These are phyloP conservation scores for Mimosa pudica DNA, from an alignment of 306 rosid genomes.

Conservation along the genomic window DNA sequence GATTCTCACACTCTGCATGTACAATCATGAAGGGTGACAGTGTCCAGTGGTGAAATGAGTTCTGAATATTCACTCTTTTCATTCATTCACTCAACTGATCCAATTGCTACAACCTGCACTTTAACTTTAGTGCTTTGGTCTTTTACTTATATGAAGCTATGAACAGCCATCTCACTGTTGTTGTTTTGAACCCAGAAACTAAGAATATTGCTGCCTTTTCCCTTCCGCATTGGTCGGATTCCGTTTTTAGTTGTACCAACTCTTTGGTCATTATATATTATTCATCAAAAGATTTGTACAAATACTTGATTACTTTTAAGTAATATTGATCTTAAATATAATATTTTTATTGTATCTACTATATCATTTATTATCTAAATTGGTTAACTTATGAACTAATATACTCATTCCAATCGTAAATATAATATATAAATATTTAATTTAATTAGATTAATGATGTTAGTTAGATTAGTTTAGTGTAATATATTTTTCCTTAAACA, in stretches of 20 bases:
- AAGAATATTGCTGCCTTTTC: conserved; percentile 4
- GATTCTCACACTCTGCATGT: neutral
- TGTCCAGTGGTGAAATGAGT: neutral
- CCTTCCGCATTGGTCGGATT: conserved; percentile 56
- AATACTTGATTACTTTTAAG: no score
- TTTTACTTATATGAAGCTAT: neutral
- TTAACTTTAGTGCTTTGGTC: conserved; percentile 41
- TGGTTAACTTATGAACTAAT: no score
- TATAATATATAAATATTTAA: no score
- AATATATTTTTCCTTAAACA: no score
- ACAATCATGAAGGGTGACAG: neutral
- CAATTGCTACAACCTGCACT: neutral
- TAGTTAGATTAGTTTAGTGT: no score
- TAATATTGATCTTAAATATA: no score
- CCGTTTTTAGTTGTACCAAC: conserved; percentile 22
- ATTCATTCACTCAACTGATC: neutral
- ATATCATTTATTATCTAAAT: no score
- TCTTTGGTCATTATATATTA: neutral
- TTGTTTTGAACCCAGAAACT: conserved; percentile 24
- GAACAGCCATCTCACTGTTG: conserved; percentile 6
- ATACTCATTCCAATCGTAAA: no score
- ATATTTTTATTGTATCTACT: no score
- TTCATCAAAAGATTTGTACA: no score
- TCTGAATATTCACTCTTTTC: conserved; percentile 30
- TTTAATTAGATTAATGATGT: no score